Evolutionary conservation across 257 asterid species (phyloP), one percentile per base, ranked within the genome.

Genomic region (Nicotiana knightiana): DNA sequence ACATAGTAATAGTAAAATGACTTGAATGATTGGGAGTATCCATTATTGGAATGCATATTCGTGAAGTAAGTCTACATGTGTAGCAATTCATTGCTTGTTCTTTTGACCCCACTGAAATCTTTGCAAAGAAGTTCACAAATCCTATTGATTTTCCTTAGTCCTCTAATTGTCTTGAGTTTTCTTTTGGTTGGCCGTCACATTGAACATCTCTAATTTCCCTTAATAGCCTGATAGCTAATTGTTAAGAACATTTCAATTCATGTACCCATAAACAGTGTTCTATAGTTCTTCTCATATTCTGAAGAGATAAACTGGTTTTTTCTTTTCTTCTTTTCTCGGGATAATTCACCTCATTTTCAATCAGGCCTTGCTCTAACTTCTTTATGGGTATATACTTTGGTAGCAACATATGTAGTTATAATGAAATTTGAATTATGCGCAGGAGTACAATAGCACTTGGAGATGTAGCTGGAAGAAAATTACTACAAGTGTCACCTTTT

Each of bases 371-470:
- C 62, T 13, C 79, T 73, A 73, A 35, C 43, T 73, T 33, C 26
- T 76, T 77, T 57, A 63, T 62, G 35, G 62, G 9, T 73, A 73
- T 71, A 71, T 73, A 73, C 79, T 75, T 51, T 4, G 63, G 63
- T 75, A 3, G 2, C 46, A 15, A 51, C 43, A 24, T 28, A 28
- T 12, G 15, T 28, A 75, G 63, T 51, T 75, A 75, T 48, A 39
- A 75, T 51, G 63, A 51, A 51, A 51, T 51, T 75, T 1, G 28
- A 51, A 48, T 73, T 68, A 39, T 86, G 65, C 59, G 37, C 88
- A 95, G 99, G 92, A 85, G 83, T 81, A 51, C 85, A 18, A 85
- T 70, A 79, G 81, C 68, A 81, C 64, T 65, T 63, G 84, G 88
- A 85, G 82, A 84, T 33, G 84, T 82, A 48, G 81, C 85, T 24